Conservation (phyloP, 148 eudicot genomes). For the Fagopyrum homotropicum region DNA sequence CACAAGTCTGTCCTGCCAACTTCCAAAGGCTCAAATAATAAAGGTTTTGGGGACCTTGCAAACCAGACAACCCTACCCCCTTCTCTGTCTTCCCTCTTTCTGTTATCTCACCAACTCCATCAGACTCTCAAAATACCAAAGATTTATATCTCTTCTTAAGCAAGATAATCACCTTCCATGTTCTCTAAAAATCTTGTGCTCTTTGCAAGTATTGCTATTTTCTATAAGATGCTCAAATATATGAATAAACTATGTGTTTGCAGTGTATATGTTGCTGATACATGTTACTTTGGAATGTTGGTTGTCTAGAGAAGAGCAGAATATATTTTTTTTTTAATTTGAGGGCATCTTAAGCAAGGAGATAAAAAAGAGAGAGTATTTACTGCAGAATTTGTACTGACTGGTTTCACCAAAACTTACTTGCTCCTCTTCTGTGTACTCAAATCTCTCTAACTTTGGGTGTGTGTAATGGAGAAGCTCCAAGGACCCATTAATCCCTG, state of each 20-base stretch:
- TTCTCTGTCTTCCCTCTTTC: slow-evolving; percentile 11
- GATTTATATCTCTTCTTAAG: background rate
- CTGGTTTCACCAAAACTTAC: slow-evolving; percentile 18
- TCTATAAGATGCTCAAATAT: background rate
- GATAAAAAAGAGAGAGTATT: slow-evolving; percentile 3
- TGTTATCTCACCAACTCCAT: slow-evolving; percentile 18
- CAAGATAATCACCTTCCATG: background rate
- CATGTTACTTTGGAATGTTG: slow-evolving; percentile 29
- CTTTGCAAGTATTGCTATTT: no score
- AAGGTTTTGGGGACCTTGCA: slow-evolving; percentile 28
- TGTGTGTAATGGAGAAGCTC: slow-evolving; percentile 44
- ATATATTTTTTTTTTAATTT: background rate
- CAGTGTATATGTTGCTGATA: background rate
- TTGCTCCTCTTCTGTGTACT: background rate
- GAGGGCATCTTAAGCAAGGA: slow-evolving; percentile 7
- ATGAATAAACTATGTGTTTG: background rate
- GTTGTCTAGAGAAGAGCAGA: slow-evolving; percentile 25
- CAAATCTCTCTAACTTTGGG: slow-evolving; percentile 5
- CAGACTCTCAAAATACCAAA: background rate
- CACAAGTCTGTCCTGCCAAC: slow-evolving; percentile 29
- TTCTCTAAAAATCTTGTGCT: background rate
- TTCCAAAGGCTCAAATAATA: slow-evolving; percentile 41
- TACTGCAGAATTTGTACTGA: slow-evolving; percentile 32
- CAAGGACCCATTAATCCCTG: slow-evolving; percentile 52
- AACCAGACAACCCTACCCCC: slow-evolving; percentile 24